A percentile compares a stretch with the other conserved stretches of the same genome.
Evolutionary conservation across 768 basidiomycete species (phyloP).

Genomic region (Kwoniella mangroviensis): DNA sequence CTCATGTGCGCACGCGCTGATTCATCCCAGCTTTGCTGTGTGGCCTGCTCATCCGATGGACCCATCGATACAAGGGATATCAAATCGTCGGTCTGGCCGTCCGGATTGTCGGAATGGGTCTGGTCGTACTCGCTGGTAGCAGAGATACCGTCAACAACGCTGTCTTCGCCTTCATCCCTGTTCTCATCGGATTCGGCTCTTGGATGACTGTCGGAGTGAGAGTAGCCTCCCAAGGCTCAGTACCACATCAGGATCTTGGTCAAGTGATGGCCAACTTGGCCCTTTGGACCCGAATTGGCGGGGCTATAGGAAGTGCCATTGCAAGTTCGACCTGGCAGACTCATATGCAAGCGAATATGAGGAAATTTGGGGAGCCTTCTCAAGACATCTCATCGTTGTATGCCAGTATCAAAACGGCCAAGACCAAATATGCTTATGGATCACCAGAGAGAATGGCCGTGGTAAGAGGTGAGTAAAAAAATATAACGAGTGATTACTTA

Average conservation of each 20-base stretch:
- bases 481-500: background rate
- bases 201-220: constrained; percentile 41
- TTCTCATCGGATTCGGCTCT: constrained; percentile 8
- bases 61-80: constrained; percentile 56
- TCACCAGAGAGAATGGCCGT: constrained; percentile 1
- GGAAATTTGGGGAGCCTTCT: background rate
- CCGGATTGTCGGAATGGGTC: constrained; percentile 23
- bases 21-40: constrained; percentile 50
- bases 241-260: constrained; percentile 57
- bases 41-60: constrained; percentile 48
- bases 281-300: constrained; percentile 56
- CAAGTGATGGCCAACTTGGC: constrained; percentile 51
- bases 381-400: constrained; percentile 10
- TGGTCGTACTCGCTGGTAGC: background rate
- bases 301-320: constrained; percentile 54
- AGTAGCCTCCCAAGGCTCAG: constrained; percentile 54
- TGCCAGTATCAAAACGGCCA: background rate
- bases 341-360: constrained; percentile 1
- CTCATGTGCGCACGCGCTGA: constrained; percentile 38
- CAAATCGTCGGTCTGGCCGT: constrained; percentile 36
- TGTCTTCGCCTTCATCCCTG: background rate
- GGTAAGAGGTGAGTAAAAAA: background rate
- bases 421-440: background rate
- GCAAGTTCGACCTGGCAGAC: constrained; percentile 42
- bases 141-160: background rate